Base-by-base conservation (phyloP, 179 eudicot genomes). In the Silene coronaria region DNA sequence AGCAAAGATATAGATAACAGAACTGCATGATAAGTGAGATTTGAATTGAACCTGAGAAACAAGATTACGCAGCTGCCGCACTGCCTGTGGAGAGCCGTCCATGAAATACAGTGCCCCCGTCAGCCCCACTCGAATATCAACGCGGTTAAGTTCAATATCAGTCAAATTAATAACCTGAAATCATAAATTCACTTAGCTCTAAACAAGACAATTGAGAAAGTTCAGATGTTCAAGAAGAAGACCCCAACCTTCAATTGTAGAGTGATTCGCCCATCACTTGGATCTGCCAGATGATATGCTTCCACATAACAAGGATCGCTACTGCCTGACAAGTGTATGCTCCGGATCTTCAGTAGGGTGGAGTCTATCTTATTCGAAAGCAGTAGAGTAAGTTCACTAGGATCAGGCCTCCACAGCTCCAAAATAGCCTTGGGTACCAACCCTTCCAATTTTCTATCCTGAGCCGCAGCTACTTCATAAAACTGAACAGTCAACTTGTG, bases 61-160 rank as follows among this genome's bases (percentile, higher is more conserved):
- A 74, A 95, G 93, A 82, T 87, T 83, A 45, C 91, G 97, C 87
- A 95, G 78, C 85, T 95, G 99, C 59, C 99, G 91, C 75, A 92
- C 95, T 27, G 99, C 99, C 87, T 95, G 99, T 45, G 97, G 97
- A 51, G 97, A 95, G 76, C 99, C 99, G 86, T 95, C 93, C 99
- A 95, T 95, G 79, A 89, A 95, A 81, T 91, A 91, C 73, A 91
- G 82, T 45, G 97, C 89, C 79, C 99, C 99, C 73, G 96, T 88
- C 45, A 95, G 85, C 53, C 99, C 99, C 61, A 92, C 97, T 74
- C 97, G 87, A 58, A 95, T 85, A 83, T 95, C 99, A 75, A 91
- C 97, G 51, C 97, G 91, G 73, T 87, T 92, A 58, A 92, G 91
- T 86, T 92, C 99, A 76, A 90, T 88, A 73, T 95, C 99, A 62